A percentile compares a stretch with the other conserved stretches of the same genome.
Evolutionary conservation across 2,329 filamentous ascomycete genomes (phyloP).

Genomic region (Colletotrichum eleusines): DNA sequence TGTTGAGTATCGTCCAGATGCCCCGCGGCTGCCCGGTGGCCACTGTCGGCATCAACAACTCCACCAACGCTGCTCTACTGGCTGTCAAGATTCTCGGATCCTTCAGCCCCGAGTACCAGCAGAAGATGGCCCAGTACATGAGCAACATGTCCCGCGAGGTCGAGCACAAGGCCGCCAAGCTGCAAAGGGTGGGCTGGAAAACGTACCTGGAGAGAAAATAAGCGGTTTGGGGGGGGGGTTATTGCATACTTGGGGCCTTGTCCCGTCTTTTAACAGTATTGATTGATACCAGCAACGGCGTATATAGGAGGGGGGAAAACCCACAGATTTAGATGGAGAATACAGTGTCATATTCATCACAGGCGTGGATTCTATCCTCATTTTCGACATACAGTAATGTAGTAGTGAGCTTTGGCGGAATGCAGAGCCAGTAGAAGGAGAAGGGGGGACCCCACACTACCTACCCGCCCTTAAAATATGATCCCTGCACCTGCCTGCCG

Average conservation of each 20-base stretch:
- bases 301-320: conserved; percentile 19
- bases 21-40: conserved; percentile 79
- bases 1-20: conserved; percentile 84
- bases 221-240: too few relatives aligned
- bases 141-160: conserved; percentile 73
- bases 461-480: neutral
- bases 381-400: too few relatives aligned
- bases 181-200: conserved; percentile 68
- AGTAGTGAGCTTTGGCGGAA: too few relatives aligned
- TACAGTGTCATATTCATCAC: neutral
- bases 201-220: conserved; percentile 61
- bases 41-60: conserved; percentile 84
- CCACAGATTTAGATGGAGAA: conserved; percentile 7
- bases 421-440: too few relatives aligned
- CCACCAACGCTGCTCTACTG: conserved; percentile 80
- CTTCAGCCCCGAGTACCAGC: conserved; percentile 65
- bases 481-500: conserved; percentile 31
- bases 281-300: conserved; percentile 40
- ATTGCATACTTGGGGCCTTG: conserved; percentile 24
- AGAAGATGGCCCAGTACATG: conserved; percentile 72
- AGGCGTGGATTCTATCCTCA: too few relatives aligned
- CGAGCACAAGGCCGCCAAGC: conserved; percentile 68
- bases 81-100: conserved; percentile 76
- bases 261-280: conserved; percentile 25
- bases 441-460: conserved; percentile 38